These are phyloP conservation scores for Cephaloascus fragrans DNA, from an alignment of 805 yeast species.

Conservation along the genomic window DNA sequence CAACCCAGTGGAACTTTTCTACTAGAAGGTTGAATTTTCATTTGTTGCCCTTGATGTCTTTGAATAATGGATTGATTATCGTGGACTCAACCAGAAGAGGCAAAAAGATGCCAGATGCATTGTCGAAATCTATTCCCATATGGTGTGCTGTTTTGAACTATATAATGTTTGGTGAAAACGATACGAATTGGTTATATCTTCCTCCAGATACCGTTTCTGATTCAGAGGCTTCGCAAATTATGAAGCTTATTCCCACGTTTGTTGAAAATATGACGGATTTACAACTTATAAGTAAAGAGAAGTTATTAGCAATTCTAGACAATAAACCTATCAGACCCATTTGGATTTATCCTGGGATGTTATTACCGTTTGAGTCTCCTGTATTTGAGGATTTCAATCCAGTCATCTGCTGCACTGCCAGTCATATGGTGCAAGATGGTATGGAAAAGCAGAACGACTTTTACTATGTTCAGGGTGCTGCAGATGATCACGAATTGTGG, in stretches of 20 bases:
- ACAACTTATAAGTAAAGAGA: conserved; percentile 24
- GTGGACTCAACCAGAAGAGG: conserved; percentile 86
- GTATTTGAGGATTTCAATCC: conserved; percentile 23
- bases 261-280: conserved; percentile 31
- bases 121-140: conserved; percentile 80
- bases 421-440: conserved; percentile 54
- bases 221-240: conserved; percentile 48
- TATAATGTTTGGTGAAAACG: conserved; percentile 30
- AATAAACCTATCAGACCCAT: conserved; percentile 51
- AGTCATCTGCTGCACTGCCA: conserved; percentile 49
- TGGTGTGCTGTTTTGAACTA: conserved; percentile 80
- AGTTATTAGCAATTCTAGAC: conserved; percentile 18
- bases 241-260: conserved; percentile 34
- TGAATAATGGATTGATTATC: conserved; percentile 40
- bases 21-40: conserved; percentile 68
- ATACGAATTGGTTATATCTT: conserved; percentile 26
- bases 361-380: conserved; percentile 22
- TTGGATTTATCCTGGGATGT: conserved; percentile 56
- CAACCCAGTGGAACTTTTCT: conserved; percentile 71
- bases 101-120: conserved; percentile 76
- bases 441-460: conserved; percentile 17
- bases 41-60: conserved; percentile 37
- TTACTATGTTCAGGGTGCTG: conserved; percentile 83
- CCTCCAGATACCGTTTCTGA: conserved; percentile 46
- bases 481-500: conserved; percentile 92